Conservation (phyloP, 306 rosid species). For the Ochetophila trinervis region DNA sequence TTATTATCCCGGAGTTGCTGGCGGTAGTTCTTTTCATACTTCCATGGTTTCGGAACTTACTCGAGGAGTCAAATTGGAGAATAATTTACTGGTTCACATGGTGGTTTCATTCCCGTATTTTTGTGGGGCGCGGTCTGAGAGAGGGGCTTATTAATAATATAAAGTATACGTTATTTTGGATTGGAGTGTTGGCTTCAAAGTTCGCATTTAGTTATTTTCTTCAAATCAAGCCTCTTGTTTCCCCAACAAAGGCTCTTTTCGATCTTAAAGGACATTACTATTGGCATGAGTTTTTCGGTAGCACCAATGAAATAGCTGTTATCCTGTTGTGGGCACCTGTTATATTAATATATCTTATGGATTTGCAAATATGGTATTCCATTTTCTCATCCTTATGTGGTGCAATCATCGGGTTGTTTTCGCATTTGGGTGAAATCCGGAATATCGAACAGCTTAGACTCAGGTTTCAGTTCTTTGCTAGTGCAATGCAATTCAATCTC, state of each 20-base stretch:
- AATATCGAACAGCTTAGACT: conserved; percentile 72
- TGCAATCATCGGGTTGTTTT: conserved; percentile 62
- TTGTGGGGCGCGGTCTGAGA: conserved; percentile 86
- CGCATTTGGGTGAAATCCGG: conserved; percentile 93
- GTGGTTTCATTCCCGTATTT: conserved; percentile 89
- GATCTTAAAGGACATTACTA: conserved; percentile 25
- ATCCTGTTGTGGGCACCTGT: conserved; percentile 79
- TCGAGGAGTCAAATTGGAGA: conserved; percentile 62
- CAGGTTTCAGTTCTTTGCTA: conserved; percentile 90
- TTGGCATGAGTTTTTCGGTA: conserved; percentile 78
- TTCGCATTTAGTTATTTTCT: conserved; percentile 80
- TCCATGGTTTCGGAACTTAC: conserved; percentile 72
- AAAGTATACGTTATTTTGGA: conserved; percentile 77
- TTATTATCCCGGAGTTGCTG: conserved; percentile 64
- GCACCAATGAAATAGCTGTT: conserved; percentile 62
- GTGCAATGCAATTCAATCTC: conserved; percentile 86
- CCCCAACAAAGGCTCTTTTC: conserved; percentile 68
- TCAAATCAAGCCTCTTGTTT: conserved; percentile 84
- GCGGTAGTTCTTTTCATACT: conserved; percentile 57
- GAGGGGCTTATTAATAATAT: conserved; percentile 68
- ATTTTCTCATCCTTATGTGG: conserved; percentile 68
- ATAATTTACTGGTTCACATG: conserved; percentile 64
- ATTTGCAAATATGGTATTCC: conserved; percentile 91
- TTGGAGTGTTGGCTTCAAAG: conserved; percentile 62
- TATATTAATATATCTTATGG: conserved; percentile 79